A percentile compares a stretch with the other conserved stretches of the same genome.
phyloP scores from a whole-genome alignment of 805 yeast genomes.

The Myxozyma monticola region DNA sequence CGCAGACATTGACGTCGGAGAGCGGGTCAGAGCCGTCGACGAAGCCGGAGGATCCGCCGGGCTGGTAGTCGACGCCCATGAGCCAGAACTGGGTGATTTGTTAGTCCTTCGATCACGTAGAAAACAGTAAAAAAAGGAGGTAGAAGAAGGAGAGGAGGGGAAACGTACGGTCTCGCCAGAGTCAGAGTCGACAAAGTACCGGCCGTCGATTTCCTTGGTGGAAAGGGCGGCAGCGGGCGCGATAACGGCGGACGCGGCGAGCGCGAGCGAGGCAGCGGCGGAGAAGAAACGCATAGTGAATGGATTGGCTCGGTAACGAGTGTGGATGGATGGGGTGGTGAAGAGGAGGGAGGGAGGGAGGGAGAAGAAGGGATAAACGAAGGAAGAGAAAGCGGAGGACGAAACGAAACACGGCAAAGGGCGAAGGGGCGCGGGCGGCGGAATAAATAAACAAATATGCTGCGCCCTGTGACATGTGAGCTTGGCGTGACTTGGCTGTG shows the following conservation, averaged over 20 bases:
- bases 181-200: slow-evolving; percentile 71
- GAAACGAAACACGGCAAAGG: neutral
- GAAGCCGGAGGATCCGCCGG: slow-evolving; percentile 84
- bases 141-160: no score
- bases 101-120: no score
- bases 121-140: no score
- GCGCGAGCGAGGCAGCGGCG: slow-evolving; percentile 9
- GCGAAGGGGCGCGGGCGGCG: neutral
- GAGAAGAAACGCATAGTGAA: slow-evolving; percentile 14
- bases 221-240: slow-evolving; percentile 41
- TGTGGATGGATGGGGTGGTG: neutral
- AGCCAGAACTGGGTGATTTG: slow-evolving; percentile 72
- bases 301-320: neutral
- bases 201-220: slow-evolving; percentile 69
- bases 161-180: no score
- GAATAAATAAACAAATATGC: neutral
- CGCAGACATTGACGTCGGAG: slow-evolving; percentile 68
- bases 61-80: slow-evolving; percentile 92
- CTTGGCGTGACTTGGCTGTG: neutral
- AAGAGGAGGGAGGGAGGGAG: neutral
- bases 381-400: neutral
- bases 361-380: neutral
- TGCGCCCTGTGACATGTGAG: neutral
- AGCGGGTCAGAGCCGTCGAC: slow-evolving; percentile 60
- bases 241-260: slow-evolving; percentile 3